These are phyloP conservation scores for Debaryomycetaceae sp. DNA, from an alignment of 1,139 yeast genomes.

Conservation along the genomic window DNA sequence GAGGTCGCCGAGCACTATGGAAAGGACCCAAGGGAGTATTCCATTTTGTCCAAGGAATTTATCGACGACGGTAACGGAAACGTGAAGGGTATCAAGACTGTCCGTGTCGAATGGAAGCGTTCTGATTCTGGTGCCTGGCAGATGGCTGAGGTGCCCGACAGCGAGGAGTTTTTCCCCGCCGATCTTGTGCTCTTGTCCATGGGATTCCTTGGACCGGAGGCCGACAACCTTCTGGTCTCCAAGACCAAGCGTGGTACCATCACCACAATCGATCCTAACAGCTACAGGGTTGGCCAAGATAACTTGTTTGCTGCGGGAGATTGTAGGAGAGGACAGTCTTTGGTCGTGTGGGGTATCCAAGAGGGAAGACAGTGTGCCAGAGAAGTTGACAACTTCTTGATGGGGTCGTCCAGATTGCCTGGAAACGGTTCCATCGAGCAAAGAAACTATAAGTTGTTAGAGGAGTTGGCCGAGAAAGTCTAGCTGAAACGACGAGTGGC, in stretches of 20 bases:
- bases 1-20: conserved; percentile 95
- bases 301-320: conserved; percentile 96
- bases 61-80: conserved; percentile 93
- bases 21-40: conserved; percentile 95
- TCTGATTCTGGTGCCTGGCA: conserved; percentile 97
- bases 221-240: conserved; percentile 67
- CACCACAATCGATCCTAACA: conserved; percentile 61
- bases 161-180: conserved; percentile 92
- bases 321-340: conserved; percentile 97
- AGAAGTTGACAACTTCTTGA: conserved; percentile 77
- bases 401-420: conserved; percentile 80
- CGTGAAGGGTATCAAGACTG: conserved; percentile 90
- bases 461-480: conserved; percentile 66
- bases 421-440: conserved; percentile 91
- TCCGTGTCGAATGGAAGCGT: conserved; percentile 97
- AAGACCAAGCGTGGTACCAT: conserved; percentile 89
- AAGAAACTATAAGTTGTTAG: conserved; percentile 71
- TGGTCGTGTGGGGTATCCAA: conserved; percentile 99
- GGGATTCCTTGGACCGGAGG: conserved; percentile 98
- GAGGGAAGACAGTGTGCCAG: conserved; percentile 99
- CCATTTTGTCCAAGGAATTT: conserved; percentile 91
- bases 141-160: conserved; percentile 95
- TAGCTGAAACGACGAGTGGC: conserved; percentile 12
- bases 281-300: conserved; percentile 63
- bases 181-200: conserved; percentile 90